Percentiles rank a stretch among this genome's conserved stretches.
Evolutionary conservation across 768 basidiomycete genomes (phyloP).

Genomic region (Agaricus sinodeliciosus): DNA sequence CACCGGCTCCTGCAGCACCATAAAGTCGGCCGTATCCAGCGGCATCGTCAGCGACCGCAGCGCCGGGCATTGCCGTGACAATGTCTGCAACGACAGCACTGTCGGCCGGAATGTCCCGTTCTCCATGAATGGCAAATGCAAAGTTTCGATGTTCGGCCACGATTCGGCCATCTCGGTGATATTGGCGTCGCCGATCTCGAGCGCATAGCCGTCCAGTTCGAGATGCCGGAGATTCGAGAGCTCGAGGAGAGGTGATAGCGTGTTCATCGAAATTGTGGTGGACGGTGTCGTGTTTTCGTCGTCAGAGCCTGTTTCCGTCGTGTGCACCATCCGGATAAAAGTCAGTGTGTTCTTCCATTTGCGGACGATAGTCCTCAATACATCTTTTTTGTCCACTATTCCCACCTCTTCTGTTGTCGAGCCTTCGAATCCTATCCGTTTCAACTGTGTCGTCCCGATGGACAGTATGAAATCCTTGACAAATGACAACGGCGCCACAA

Average conservation of each 20-base stretch:
- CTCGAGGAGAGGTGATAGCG: slow-evolving; percentile 18
- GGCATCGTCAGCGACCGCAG: slow-evolving; percentile 18
- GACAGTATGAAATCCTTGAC: slow-evolving; percentile 18
- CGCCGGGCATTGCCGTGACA: slow-evolving; percentile 16
- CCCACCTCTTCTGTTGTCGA: not conserved
- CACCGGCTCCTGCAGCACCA: slow-evolving; percentile 5
- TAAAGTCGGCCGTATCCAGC: slow-evolving; percentile 16
- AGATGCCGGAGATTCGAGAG: slow-evolving; percentile 18
- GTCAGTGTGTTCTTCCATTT: slow-evolving; percentile 20
- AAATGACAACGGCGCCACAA: slow-evolving; percentile 20
- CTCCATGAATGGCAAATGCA: slow-evolving; percentile 20
- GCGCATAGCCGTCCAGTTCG: slow-evolving; percentile 21
- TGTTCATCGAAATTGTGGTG: slow-evolving; percentile 5
- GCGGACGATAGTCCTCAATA: slow-evolving; percentile 15
- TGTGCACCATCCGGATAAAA: slow-evolving; percentile 19
- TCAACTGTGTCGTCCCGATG: slow-evolving; percentile 16
- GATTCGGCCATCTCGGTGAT: slow-evolving; percentile 19
- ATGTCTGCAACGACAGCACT: slow-evolving; percentile 15
- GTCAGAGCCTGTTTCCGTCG: slow-evolving; percentile 10
- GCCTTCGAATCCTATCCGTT: slow-evolving; percentile 15
- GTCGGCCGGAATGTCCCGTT: slow-evolving; percentile 15
- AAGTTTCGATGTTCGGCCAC: slow-evolving; percentile 21
- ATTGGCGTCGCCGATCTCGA: slow-evolving; percentile 19
- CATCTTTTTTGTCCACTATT: slow-evolving; percentile 15
- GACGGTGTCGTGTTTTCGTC: slow-evolving; percentile 12